Conservation (phyloP, 169 alveolate species). For the Eimeria sp. region DNA sequence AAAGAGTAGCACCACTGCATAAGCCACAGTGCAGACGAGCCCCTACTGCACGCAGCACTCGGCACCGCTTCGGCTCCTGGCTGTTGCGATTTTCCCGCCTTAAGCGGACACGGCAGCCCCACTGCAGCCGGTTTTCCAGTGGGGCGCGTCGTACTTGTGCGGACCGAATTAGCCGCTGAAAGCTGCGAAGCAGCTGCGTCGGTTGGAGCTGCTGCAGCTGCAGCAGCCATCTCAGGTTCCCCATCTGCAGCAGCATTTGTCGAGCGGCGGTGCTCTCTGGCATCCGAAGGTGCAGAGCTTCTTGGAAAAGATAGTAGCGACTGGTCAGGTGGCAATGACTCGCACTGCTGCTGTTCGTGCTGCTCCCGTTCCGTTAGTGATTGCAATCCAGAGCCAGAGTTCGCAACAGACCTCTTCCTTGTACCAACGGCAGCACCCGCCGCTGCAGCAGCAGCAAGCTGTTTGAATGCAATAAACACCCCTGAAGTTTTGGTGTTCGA, state of each 20-base stretch:
- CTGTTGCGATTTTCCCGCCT: background rate
- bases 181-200: background rate
- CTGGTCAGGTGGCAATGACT: background rate
- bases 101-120: background rate
- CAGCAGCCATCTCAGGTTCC: background rate
- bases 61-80: background rate
- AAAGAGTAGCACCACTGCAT: slow-evolving; percentile 15
- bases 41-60: slow-evolving; percentile 49
- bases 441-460: slow-evolving; percentile 9
- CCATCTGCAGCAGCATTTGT: background rate
- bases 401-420: background rate
- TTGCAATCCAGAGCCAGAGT: background rate
- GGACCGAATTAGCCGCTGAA: background rate
- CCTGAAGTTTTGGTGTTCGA: background rate
- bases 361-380: background rate
- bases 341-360: background rate
- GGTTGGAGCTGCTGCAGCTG: slow-evolving; percentile 22
- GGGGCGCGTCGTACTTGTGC: background rate
- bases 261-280: background rate
- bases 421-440: slow-evolving; percentile 15
- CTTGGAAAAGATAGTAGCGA: background rate
- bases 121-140: background rate
- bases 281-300: background rate
- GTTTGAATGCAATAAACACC: slow-evolving; percentile 4
- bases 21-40: slow-evolving; percentile 2